Evolutionary conservation across 768 basidiomycete species (phyloP).

Genomic region (Tremella mesenterica): DNA sequence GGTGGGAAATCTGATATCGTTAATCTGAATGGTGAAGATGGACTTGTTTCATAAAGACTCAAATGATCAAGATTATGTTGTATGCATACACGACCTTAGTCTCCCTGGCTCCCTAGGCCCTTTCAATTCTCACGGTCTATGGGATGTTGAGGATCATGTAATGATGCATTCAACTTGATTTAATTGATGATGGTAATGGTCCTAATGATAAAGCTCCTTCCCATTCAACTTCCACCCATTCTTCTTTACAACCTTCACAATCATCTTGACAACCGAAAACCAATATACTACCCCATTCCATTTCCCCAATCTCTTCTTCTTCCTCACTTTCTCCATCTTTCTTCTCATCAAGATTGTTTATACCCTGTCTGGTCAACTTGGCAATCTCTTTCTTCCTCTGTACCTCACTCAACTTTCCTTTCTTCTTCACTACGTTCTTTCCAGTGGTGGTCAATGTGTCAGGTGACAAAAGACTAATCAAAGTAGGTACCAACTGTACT

Average conservation of each 20-base stretch:
- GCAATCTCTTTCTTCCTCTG: constrained; percentile 61
- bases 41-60: too few relatives aligned
- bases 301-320: constrained; percentile 52
- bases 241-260: constrained; percentile 49
- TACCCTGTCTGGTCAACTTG: constrained; percentile 49
- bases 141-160: too few relatives aligned
- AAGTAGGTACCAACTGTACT: constrained; percentile 87
- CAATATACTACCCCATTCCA: constrained; percentile 93
- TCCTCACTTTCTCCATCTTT: constrained; percentile 19
- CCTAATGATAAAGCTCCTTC: constrained; percentile 14
- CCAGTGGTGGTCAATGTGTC: constrained; percentile 28
- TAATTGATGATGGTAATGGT: background rate
- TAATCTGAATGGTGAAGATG: too few relatives aligned
- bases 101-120: too few relatives aligned
- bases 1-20: too few relatives aligned
- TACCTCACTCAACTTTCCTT: constrained; percentile 52
- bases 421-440: constrained; percentile 8
- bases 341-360: constrained; percentile 41
- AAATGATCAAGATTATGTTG: too few relatives aligned
- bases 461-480: constrained; percentile 65
- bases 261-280: constrained; percentile 79
- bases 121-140: too few relatives aligned
- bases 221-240: constrained; percentile 44
- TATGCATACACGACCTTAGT: too few relatives aligned
- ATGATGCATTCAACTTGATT: too few relatives aligned